Percentiles rank a stretch among this genome's conserved stretches.
Conservation (phyloP, 2,329 filamentous ascomycete species). For the Xylaria sp. region DNA sequence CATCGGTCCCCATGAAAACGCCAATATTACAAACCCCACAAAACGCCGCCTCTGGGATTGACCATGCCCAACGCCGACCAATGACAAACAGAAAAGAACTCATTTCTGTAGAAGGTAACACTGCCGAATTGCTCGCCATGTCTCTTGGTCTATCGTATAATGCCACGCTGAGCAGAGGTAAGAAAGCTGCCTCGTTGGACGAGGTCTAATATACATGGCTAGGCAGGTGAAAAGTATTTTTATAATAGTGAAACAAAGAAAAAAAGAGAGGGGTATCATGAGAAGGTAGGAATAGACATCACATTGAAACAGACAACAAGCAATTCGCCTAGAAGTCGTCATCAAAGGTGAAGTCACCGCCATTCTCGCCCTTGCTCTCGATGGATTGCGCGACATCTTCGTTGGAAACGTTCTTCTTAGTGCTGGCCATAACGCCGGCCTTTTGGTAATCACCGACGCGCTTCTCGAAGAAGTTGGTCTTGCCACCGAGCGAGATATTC, state of each 20-base stretch:
- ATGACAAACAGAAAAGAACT: conserved; percentile 21
- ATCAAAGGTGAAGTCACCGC: conserved; percentile 90
- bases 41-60: conserved; percentile 29
- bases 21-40: conserved; percentile 17
- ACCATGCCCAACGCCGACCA: conserved; percentile 13
- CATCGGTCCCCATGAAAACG: conserved; percentile 14
- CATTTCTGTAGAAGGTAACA: conserved; percentile 23
- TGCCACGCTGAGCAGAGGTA: conserved; percentile 21
- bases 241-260: conserved; percentile 7
- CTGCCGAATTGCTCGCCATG: conserved; percentile 32
- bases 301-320: conserved; percentile 33
- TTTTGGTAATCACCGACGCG: conserved; percentile 99
- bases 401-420: conserved; percentile 70
- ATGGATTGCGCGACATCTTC: conserved; percentile 58
- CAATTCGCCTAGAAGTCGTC: conserved; percentile 85
- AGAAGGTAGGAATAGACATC: conserved; percentile 14
- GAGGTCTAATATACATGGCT: conserved; percentile 34
- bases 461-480: conserved; percentile 99
- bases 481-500: conserved; percentile 97
- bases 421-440: conserved; percentile 96
- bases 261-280: conserved; percentile 31
- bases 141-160: conserved; percentile 38
- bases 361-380: conserved; percentile 67
- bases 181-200: conserved; percentile 9
- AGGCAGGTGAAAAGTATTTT: conserved; percentile 11